Base-by-base conservation (phyloP, 1,284 basidiomycete genomes). In the Cryptococcus sp. region DNA sequence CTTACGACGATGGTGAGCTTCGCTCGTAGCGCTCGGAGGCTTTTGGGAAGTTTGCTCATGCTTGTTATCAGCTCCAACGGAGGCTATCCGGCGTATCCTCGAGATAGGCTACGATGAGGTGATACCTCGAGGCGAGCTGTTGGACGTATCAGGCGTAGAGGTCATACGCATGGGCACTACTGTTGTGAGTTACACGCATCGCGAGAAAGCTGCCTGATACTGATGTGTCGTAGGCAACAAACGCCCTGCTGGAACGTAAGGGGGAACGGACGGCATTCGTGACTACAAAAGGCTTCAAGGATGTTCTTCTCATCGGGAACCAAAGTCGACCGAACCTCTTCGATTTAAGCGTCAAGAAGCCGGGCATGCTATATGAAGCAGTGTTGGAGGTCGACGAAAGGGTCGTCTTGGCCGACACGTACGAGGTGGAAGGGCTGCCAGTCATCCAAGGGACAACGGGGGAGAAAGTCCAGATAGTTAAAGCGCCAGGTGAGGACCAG, bases 1-100 rank as follows among this genome's bases (percentile, higher is more conserved):
- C 80, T n/a, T 95, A 96, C 75, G 98, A 98, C 79, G 77, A 82
- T 3, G 95, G 98, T 80, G 95, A 95, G 0, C 94, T 94, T 66
- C 72, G 48, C 23, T 13, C 8, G 6, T 58, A 17, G 30, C 48
- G 22, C 52, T 52, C 20, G 20, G 53, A 45, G 57, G 50, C 2
- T 41, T 50, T 17, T 39, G 55, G 38, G 22, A 17, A 35, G 57
- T 3, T 19, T 11, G 16, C 17, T 2, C 45, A 43, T 49, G 19
- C n/a, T 35, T 86, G 50, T 83, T 57, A 54, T 23, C 35, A 58
- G 38, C 55, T 60, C 16, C 50, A 67, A 20, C 63, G 65, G 27
- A 40, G 16, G 52, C 43, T 27, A 60, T 70, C 47, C 67, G 67
- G 52, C 64, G 60, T 5, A 66, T 71, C 19, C 66, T 67, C 5